These are phyloP conservation scores for Lumnitzera racemosa DNA, from an alignment of 345 rosid species.

Conservation along the genomic window DNA sequence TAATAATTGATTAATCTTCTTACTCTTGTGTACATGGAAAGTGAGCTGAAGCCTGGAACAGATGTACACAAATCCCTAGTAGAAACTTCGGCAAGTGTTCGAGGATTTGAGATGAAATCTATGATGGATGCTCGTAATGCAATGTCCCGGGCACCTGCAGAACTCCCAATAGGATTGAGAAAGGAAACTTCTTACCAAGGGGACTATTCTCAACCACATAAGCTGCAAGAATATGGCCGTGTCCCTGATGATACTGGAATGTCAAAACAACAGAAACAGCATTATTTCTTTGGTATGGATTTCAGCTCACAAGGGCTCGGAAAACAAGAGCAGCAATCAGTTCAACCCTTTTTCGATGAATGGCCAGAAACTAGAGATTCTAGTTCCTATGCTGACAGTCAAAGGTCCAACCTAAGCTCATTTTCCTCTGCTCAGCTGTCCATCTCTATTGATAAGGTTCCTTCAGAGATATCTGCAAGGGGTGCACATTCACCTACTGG, in stretches of 20 bases:
- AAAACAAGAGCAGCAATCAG: conserved; percentile 10
- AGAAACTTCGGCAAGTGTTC: conserved; percentile 3
- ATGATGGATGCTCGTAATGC: conserved; percentile 6
- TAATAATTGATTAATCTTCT: neutral
- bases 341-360: conserved; percentile 10
- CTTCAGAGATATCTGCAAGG: conserved; percentile 1
- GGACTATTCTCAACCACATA: too few relatives aligned
- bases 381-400: conserved; percentile 8
- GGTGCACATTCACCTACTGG: neutral
- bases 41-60: conserved; percentile 9
- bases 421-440: conserved; percentile 9
- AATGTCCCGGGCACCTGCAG: conserved; percentile 4
- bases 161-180: neutral
- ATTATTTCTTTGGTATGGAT: conserved; percentile 11
- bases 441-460: neutral
- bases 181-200: too few relatives aligned
- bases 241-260: neutral
- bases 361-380: conserved; percentile 9
- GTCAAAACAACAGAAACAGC: conserved; percentile 9
- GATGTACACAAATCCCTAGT: conserved; percentile 8
- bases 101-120: conserved; percentile 3
- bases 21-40: conserved; percentile 3
- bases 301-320: conserved; percentile 2
- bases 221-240: too few relatives aligned
- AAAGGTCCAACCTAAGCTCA: conserved; percentile 7